Base-by-base conservation (phyloP, 2,329 filamentous ascomycete genomes). In the Diaporthe sp. region DNA sequence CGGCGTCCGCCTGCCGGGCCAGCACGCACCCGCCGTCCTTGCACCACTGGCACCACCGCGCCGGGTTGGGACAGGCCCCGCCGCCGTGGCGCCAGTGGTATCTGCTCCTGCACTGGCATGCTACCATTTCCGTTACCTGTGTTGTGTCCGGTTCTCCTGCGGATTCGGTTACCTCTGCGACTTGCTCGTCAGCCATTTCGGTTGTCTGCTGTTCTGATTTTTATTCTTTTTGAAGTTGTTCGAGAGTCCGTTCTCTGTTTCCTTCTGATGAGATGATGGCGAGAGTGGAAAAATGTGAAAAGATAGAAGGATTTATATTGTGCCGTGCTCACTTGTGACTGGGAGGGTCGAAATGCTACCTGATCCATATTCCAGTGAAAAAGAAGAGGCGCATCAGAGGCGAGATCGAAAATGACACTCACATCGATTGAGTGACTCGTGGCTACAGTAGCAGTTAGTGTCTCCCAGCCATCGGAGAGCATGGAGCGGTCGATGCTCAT, bases 41-140 rank as follows among this genome's bases (percentile, higher is more conserved):
- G 57, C 71, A 62, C 57, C 62, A 74, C 25, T 53, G 44, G 46
- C 65, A 71, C 62, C 67, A 57, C 7, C 57, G 65, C 17, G 71
- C 55, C n/a, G 75, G 62, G 39, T 74, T 44, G 12, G 17, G 57
- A 58, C 53, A 65, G n/a, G 28, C 28, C 1, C 57, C 57, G 28
- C 39, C 55, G 19, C n/a, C 25, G 25, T 65, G 53, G 7, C 62
- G 55, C 44, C 25, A 53, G 57, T 65, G 71, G 49, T 67, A 53
- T 19, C 28, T 65, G 57, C 34, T 44, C 12, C 31, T 51, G 62
- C 62, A 76, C 46, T 65, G 62, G 71, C 55, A 74, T n/a, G 55
- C 13, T 39, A 25, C 61, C 19, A 42, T 57, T 34, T 65, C 55
- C 25, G 70, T 22, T 37, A 5, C n/a, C 10, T 31, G 57, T 34